Evolutionary conservation across 805 yeast species (phyloP).

Genomic region (Starmerella asiatica): DNA sequence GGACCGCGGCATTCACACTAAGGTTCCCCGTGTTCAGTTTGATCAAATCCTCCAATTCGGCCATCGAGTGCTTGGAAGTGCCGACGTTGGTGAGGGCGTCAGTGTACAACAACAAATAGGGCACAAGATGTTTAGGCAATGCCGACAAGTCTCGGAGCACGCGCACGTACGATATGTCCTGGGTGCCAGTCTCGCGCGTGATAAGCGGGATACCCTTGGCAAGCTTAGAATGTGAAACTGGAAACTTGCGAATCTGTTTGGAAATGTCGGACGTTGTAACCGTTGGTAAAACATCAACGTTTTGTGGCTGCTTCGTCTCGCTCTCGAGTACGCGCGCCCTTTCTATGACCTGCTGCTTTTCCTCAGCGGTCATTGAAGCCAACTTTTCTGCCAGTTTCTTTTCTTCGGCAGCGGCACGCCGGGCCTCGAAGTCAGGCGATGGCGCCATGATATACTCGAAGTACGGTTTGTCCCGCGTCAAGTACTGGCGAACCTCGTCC

Average conservation of each 20-base stretch:
- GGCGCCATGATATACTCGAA: slow-evolving; percentile 74
- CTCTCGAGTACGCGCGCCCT: slow-evolving; percentile 48
- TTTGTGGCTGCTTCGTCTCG: slow-evolving; percentile 56
- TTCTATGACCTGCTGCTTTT: slow-evolving; percentile 42
- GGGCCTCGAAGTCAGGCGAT: slow-evolving; percentile 38
- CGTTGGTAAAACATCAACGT: slow-evolving; percentile 68
- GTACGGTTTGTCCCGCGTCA: slow-evolving; percentile 35
- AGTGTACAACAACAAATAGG: slow-evolving; percentile 62
- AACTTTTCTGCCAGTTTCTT: slow-evolving; percentile 36
- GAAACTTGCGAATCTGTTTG: slow-evolving; percentile 34
- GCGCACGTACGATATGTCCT: slow-evolving; percentile 62
- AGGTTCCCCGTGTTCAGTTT: slow-evolving; percentile 77
- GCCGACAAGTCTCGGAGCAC: slow-evolving; percentile 47
- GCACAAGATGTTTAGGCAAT: slow-evolving; percentile 49
- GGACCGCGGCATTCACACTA: slow-evolving; percentile 33
- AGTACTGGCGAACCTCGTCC: slow-evolving; percentile 41
- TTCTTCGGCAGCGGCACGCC: slow-evolving; percentile 43
- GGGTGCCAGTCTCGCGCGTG: slow-evolving; percentile 27
- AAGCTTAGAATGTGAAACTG: slow-evolving; percentile 17
- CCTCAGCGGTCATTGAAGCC: slow-evolving; percentile 37
- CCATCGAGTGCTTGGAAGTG: slow-evolving; percentile 51
- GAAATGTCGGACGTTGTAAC: slow-evolving; percentile 63
- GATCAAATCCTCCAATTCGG: slow-evolving; percentile 73
- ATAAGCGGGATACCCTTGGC: slow-evolving; percentile 17
- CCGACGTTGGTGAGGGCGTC: slow-evolving; percentile 78